phyloP scores from a whole-genome alignment of 1,284 basidiomycete genomes.

The Chondrostereum purpureum region DNA sequence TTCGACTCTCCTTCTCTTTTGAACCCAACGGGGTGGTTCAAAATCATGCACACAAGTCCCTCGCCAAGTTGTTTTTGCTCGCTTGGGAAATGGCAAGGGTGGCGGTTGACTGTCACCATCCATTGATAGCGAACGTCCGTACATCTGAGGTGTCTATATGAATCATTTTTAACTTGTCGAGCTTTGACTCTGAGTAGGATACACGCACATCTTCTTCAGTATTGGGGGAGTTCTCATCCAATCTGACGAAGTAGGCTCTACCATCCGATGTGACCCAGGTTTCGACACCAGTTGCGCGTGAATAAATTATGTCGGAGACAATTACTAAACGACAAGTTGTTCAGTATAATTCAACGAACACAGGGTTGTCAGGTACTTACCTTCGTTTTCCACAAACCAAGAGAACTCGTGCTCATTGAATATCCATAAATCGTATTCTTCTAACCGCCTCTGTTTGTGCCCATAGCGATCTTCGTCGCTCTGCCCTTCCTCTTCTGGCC shows the following conservation, averaged over 20 bases:
- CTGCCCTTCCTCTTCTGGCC: conserved; percentile 45
- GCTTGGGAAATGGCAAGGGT: neutral
- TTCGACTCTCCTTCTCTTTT: conserved; percentile 55
- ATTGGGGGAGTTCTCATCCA: conserved; percentile 33
- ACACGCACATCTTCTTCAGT: conserved; percentile 11
- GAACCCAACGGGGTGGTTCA: conserved; percentile 67
- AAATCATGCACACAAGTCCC: conserved; percentile 66
- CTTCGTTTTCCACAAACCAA: conserved; percentile 67
- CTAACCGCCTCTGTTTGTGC: conserved; percentile 19
- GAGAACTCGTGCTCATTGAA: conserved; percentile 63
- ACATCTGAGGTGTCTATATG: no score
- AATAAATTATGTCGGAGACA: conserved; percentile 51
- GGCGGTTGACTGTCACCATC: neutral
- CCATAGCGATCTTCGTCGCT: conserved; percentile 23
- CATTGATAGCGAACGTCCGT: no score
- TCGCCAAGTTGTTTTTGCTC: conserved; percentile 41
- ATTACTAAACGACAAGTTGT: conserved; percentile 39
- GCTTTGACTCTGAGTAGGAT: neutral
- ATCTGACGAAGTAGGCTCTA: conserved; percentile 67
- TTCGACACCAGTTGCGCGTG: conserved; percentile 55
- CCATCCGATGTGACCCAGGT: conserved; percentile 81
- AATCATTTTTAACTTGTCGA: no score
- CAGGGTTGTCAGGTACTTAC: conserved; percentile 29
- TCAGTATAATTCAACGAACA: neutral
- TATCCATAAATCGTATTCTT: conserved; percentile 64